A percentile compares a stretch with the other conserved stretches of the same genome.
phyloP scores from a whole-genome alignment of 2,329 filamentous ascomycete genomes.

The Aciculosporium take region DNA sequence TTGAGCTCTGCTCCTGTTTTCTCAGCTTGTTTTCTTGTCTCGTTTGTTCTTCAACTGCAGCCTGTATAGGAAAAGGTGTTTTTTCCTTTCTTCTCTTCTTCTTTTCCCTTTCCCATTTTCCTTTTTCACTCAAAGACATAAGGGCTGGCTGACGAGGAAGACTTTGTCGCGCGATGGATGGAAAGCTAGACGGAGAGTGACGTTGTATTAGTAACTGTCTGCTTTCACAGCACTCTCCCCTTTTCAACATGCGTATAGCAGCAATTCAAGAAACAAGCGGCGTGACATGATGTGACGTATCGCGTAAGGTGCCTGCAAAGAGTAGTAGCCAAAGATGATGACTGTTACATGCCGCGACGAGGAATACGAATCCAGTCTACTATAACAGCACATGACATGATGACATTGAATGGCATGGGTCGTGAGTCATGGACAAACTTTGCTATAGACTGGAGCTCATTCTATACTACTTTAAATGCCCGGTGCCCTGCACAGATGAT shows the following conservation, averaged over 20 bases:
- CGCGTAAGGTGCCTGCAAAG: too few relatives aligned
- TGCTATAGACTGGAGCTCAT: not conserved
- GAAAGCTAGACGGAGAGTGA: not conserved
- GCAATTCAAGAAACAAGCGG: not conserved
- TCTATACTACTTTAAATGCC: not conserved
- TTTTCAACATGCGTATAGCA: too few relatives aligned
- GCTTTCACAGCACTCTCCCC: too few relatives aligned
- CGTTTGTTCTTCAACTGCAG: constrained; percentile 3
- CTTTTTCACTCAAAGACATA: not conserved
- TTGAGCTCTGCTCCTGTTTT: not conserved
- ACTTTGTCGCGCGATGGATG: not conserved
- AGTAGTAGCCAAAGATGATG: too few relatives aligned
- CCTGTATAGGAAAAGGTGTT: not conserved
- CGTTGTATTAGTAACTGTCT: constrained; percentile 1
- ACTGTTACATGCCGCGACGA: too few relatives aligned
- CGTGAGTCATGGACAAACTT: not conserved
- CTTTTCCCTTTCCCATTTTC: too few relatives aligned
- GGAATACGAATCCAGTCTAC: not conserved
- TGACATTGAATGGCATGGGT: not conserved
- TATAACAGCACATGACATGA: not conserved
- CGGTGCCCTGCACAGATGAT: not conserved
- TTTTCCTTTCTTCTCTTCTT: not conserved
- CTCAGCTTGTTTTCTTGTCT: not conserved
- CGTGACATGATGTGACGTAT: not conserved
- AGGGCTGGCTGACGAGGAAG: not conserved